phyloP scores from a whole-genome alignment of 2,329 filamentous ascomycete genomes.

The Coniochaeta prunicola region DNA sequence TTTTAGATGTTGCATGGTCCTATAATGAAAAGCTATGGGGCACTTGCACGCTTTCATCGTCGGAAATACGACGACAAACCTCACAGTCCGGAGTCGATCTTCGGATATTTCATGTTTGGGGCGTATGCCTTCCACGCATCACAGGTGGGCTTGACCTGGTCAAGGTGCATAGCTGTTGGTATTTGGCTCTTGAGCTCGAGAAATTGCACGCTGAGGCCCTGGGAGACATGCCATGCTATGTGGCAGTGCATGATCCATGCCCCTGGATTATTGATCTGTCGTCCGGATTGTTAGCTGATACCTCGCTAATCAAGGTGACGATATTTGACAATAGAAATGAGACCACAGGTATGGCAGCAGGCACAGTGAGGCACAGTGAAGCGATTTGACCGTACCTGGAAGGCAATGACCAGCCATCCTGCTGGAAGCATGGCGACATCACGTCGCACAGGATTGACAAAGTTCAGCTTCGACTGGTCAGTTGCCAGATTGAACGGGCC shows the following conservation, averaged over 20 bases:
- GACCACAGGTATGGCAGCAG: not conserved
- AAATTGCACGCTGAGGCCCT: constrained; percentile 14
- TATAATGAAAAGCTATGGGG: not conserved
- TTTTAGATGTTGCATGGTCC: not conserved
- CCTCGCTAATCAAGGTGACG: too few relatives aligned
- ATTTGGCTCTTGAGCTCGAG: constrained; percentile 12
- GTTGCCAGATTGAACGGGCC: constrained; percentile 3
- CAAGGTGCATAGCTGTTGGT: constrained; percentile 9
- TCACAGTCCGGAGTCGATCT: constrained; percentile 7
- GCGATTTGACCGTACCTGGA: constrained; percentile 15
- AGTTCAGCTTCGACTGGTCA: constrained; percentile 12
- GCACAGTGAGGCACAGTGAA: not conserved
- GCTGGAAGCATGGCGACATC: constrained; percentile 27
- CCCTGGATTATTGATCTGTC: constrained; percentile 30
- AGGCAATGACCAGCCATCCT: constrained; percentile 29
- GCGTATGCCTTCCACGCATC: constrained; percentile 12
- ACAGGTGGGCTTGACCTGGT: constrained; percentile 9
- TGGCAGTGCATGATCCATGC: constrained; percentile 35
- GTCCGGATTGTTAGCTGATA: not conserved
- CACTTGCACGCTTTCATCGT: not conserved
- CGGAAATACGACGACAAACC: constrained; percentile 1
- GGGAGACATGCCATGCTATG: constrained; percentile 32
- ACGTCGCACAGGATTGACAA: constrained; percentile 27
- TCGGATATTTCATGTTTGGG: constrained; percentile 5
- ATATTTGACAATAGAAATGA: not conserved